A percentile compares a stretch with the other conserved stretches of the same genome.
phyloP scores from a whole-genome alignment of 768 basidiomycete genomes.

The Suillus paluster region DNA sequence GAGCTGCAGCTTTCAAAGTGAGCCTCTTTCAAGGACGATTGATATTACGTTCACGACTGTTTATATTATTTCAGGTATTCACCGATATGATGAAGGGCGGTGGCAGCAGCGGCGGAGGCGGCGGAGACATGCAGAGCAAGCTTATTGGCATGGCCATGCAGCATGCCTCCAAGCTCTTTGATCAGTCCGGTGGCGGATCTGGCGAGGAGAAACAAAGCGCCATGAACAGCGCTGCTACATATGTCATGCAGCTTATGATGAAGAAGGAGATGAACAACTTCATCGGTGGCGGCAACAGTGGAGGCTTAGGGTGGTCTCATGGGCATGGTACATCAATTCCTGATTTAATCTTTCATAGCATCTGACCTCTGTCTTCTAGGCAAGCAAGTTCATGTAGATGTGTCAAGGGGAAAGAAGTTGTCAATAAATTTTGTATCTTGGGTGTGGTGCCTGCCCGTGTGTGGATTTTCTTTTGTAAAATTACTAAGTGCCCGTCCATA shows the following conservation, averaged over 20 bases:
- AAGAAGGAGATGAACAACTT: conserved; percentile 62
- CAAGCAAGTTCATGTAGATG: conserved; percentile 34
- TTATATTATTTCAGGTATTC: conserved; percentile 58
- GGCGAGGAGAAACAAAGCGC: conserved; percentile 78
- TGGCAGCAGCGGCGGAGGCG: conserved; percentile 30
- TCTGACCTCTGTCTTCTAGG: conserved; percentile 21
- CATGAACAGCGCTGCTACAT: conserved; percentile 84
- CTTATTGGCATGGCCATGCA: conserved; percentile 88
- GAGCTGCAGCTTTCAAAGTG: conserved; percentile 80
- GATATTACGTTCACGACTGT: too few species aligned
- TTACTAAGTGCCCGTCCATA: not conserved
- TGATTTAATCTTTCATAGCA: conserved; percentile 7
- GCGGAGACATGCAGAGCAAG: conserved; percentile 58
- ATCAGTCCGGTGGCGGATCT: conserved; percentile 56
- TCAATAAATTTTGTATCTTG: not conserved
- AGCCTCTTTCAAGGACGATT: conserved; percentile 6
- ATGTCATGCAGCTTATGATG: conserved; percentile 81
- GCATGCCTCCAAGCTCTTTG: conserved; percentile 74
- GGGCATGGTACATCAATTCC: conserved; percentile 54
- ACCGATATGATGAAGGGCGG: conserved; percentile 38
- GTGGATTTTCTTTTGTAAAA: not conserved
- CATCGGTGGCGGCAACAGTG: conserved; percentile 67
- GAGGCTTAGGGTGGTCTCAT: conserved; percentile 67
- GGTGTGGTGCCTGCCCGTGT: not conserved
- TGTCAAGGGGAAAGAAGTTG: not conserved